phyloP scores from a whole-genome alignment of 2,329 filamentous ascomycete genomes.

The Ophiostoma perfectum region DNA sequence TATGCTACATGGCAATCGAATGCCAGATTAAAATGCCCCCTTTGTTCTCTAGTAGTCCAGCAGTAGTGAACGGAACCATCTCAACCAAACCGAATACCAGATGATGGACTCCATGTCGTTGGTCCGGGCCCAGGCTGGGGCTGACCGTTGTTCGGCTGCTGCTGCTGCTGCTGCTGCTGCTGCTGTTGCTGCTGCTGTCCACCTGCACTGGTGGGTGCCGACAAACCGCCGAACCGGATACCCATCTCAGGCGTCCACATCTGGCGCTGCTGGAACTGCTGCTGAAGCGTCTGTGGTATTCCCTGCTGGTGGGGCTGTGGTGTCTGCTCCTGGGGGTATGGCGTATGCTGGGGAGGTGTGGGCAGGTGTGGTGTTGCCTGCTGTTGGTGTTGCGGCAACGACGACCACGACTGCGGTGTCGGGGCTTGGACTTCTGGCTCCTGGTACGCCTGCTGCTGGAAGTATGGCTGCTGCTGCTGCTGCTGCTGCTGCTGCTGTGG shows the following conservation, averaged over 20 bases:
- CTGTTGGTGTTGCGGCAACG: conserved; percentile 13
- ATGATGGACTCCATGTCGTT: conserved; percentile 23
- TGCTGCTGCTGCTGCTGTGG: background rate
- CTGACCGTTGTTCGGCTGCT: conserved; percentile 21
- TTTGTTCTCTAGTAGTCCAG: background rate
- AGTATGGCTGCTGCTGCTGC: background rate
- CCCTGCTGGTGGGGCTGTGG: conserved; percentile 7
- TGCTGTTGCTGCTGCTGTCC: conserved; percentile 26
- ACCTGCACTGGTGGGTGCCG: conserved; percentile 28
- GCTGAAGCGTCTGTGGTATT: conserved; percentile 10
- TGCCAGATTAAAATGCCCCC: background rate
- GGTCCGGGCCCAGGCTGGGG: background rate
- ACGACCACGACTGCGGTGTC: background rate
- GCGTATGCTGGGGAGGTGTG: background rate
- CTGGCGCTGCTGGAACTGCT: conserved; percentile 24
- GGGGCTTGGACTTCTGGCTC: conserved; percentile 15
- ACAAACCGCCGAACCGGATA: conserved; percentile 63
- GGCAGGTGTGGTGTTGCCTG: background rate
- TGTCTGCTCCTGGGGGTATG: conserved; percentile 18
- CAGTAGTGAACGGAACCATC: background rate
- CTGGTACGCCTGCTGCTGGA: conserved; percentile 25
- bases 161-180: conserved; percentile 27
- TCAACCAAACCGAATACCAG: conserved; percentile 23
- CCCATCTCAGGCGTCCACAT: conserved; percentile 79
- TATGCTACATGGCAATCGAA: background rate